These are phyloP conservation scores for Dioscorea dumetorum DNA, from an alignment of 106 monocot species.

Conservation along the genomic window DNA sequence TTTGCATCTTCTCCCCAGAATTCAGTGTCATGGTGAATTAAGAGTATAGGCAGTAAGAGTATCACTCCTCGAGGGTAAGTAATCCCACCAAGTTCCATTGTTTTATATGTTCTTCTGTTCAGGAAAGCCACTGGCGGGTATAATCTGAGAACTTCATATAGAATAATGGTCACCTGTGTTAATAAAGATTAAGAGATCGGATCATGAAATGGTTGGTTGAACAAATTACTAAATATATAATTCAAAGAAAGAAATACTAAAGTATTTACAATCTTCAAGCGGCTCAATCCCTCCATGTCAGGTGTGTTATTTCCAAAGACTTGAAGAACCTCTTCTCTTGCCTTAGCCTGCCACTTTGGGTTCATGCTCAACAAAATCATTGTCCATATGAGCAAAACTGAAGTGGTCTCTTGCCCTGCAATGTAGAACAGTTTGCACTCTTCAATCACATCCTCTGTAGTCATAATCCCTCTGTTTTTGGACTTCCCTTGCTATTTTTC, in stretches of 20 bases:
- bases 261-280: conserved; percentile 40
- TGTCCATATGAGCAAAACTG: conserved; percentile 62
- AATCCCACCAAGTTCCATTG: conserved; percentile 10
- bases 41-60: conserved; percentile 1
- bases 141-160: conserved; percentile 49
- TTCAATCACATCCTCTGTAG: conserved; percentile 49
- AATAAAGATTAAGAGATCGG: neutral
- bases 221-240: neutral
- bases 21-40: conserved; percentile 20
- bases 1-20: conserved; percentile 24
- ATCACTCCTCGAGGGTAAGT: conserved; percentile 15
- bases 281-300: conserved; percentile 23
- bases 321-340: conserved; percentile 63
- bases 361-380: conserved; percentile 49
- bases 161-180: conserved; percentile 39
- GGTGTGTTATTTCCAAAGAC: conserved; percentile 31
- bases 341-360: conserved; percentile 51
- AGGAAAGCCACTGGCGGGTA: conserved; percentile 31
- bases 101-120: conserved; percentile 3
- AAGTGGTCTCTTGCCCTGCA: conserved; percentile 65
- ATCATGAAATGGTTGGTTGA: neutral
- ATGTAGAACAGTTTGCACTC: conserved; percentile 85
- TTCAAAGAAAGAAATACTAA: neutral
- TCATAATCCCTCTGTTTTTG: conserved; percentile 25
- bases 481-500: conserved; percentile 23